Evolutionary conservation across 1,139 yeast genomes (phyloP).

Genomic region (Sugiyamaella pinicola): DNA sequence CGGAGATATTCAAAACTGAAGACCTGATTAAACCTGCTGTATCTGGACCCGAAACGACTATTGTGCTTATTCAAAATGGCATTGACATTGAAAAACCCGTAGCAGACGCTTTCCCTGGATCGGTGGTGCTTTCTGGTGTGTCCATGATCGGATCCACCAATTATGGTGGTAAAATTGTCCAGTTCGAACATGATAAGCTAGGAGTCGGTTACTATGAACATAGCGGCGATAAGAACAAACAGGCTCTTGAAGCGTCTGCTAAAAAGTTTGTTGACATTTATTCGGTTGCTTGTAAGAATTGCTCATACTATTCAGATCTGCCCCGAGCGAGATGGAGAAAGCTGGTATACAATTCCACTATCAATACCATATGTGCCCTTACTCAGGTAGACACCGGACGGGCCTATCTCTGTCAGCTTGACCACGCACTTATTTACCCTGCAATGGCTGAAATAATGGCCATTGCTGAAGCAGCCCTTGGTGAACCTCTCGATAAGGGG

Average conservation of each 20-base stretch:
- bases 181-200: slow-evolving; percentile 54
- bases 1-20: slow-evolving; percentile 63
- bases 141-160: slow-evolving; percentile 68
- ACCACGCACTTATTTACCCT: slow-evolving; percentile 47
- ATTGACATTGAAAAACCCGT: slow-evolving; percentile 69
- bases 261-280: slow-evolving; percentile 55
- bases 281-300: slow-evolving; percentile 49
- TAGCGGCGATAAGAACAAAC: slow-evolving; percentile 26
- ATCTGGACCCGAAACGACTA: slow-evolving; percentile 50
- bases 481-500: slow-evolving; percentile 56
- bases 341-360: slow-evolving; percentile 66
- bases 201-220: slow-evolving; percentile 55
- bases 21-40: slow-evolving; percentile 62
- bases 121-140: slow-evolving; percentile 65
- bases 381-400: slow-evolving; percentile 63
- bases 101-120: slow-evolving; percentile 58
- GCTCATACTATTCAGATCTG: slow-evolving; percentile 47
- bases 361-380: slow-evolving; percentile 63
- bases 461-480: slow-evolving; percentile 56
- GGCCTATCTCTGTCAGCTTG: slow-evolving; percentile 56
- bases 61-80: slow-evolving; percentile 74
- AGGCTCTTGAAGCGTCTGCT: slow-evolving; percentile 39
- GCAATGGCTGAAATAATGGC: slow-evolving; percentile 66
- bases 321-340: slow-evolving; percentile 62
- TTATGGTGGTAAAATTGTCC: slow-evolving; percentile 53